A percentile compares a stretch with the other conserved stretches of the same genome.
These are phyloP conservation scores for Diplodia seriata DNA, from an alignment of 2,329 filamentous ascomycete genomes.

Conservation along the genomic window DNA sequence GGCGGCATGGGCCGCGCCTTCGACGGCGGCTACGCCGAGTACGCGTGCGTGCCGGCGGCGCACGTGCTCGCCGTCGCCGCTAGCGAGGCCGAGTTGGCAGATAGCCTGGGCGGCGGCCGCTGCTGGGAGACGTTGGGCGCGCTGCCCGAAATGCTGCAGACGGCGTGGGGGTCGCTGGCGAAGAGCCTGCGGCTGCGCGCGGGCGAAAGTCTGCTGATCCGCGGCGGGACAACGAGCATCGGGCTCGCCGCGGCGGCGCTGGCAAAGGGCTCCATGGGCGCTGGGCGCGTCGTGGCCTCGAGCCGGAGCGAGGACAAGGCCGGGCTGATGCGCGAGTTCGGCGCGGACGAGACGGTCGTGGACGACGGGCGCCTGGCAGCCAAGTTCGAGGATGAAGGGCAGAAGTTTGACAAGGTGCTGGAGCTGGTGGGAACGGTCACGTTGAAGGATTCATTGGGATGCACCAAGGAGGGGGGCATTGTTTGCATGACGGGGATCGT, in stretches of 20 bases:
- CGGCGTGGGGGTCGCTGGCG: conserved; percentile 56
- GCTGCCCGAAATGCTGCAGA: conserved; percentile 60
- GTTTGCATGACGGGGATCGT: conserved; percentile 58
- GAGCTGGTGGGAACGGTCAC: conserved; percentile 56
- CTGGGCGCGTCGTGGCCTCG: conserved; percentile 48
- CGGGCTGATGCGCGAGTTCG: conserved; percentile 48
- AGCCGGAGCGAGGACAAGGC: conserved; percentile 44
- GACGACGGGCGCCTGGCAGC: conserved; percentile 52
- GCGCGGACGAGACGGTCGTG: conserved; percentile 54
- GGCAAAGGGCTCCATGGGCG: conserved; percentile 50
- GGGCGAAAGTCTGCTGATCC: conserved; percentile 55
- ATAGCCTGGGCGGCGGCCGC: conserved; percentile 37
- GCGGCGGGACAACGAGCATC: conserved; percentile 58
- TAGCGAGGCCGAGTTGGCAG: conserved; percentile 47
- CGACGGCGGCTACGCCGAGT: conserved; percentile 60
- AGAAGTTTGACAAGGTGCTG: conserved; percentile 54
- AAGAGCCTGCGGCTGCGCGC: conserved; percentile 47
- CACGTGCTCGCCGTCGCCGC: conserved; percentile 87
- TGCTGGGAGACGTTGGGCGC: conserved; percentile 56
- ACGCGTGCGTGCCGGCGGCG: conserved; percentile 51
- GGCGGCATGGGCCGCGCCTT: conserved; percentile 44
- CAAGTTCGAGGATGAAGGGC: conserved; percentile 43
- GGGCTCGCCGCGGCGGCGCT: conserved; percentile 57
- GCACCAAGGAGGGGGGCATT: conserved; percentile 49
- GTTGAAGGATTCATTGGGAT: conserved; percentile 54